These are phyloP conservation scores for Leccinum rimulosum DNA, from an alignment of 768 basidiomycete genomes.

Conservation along the genomic window DNA sequence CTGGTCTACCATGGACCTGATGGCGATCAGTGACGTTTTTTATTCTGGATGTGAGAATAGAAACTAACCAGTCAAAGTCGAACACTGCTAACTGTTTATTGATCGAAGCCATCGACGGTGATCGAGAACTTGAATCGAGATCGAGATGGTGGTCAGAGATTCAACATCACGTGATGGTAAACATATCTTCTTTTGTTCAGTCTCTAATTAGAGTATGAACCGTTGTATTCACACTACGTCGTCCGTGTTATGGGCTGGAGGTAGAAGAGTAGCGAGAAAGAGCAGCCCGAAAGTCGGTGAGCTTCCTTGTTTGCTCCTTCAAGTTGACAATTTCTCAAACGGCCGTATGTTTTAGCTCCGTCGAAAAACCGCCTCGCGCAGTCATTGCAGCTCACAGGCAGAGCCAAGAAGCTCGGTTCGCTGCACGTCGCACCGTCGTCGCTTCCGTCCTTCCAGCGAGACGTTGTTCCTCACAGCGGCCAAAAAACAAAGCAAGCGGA, in stretches of 20 bases:
- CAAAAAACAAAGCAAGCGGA: slow-evolving; percentile 3
- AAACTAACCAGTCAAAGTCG: too few species aligned
- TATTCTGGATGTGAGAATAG: too few species aligned
- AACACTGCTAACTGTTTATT: too few species aligned
- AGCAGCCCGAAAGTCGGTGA: slow-evolving; percentile 13
- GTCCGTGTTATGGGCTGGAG: slow-evolving; percentile 3
- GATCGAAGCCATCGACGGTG: too few species aligned
- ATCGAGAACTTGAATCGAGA: too few species aligned
- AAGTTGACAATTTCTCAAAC: too few species aligned
- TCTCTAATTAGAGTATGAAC: too few species aligned
- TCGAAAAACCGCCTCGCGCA: slow-evolving; percentile 27
- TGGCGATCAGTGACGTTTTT: too few species aligned
- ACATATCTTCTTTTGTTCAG: too few species aligned
- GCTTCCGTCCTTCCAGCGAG: slow-evolving; percentile 18
- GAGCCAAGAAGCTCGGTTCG: slow-evolving; percentile 25
- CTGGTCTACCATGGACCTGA: too few species aligned
- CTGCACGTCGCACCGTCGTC: slow-evolving; percentile 23
- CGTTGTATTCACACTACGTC: slow-evolving; percentile 13
- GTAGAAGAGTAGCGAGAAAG: slow-evolving; percentile 16
- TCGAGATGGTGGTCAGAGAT: too few species aligned
- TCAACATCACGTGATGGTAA: too few species aligned
- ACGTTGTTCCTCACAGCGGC: slow-evolving; percentile 17
- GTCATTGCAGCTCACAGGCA: slow-evolving; percentile 26
- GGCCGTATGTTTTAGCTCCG: slow-evolving; percentile 15
- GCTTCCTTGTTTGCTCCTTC: neutral